Percentiles rank a stretch among this genome's conserved stretches.
Evolutionary conservation across 345 rosid species (phyloP).

Genomic region (Eutrema yunnanense): DNA sequence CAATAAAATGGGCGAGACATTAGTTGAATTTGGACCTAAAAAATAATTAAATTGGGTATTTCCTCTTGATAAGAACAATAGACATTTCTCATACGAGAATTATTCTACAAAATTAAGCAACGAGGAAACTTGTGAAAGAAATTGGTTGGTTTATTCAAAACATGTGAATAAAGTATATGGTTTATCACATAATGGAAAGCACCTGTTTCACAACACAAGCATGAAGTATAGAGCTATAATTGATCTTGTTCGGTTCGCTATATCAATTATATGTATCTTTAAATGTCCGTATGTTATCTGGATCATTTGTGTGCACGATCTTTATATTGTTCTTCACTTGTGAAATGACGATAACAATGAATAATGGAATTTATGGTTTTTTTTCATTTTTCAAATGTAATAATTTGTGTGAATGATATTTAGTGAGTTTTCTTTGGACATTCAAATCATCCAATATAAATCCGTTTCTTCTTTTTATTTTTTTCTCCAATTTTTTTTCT

Average conservation of each 20-base stretch:
- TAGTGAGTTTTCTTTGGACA: neutral
- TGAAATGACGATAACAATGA: neutral
- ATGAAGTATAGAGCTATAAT: neutral
- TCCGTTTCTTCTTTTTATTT: neutral
- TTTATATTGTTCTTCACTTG: neutral
- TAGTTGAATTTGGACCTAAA: no score
- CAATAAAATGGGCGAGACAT: no score
- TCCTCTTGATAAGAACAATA: no score
- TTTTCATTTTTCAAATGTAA: neutral
- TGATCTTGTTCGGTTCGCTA: neutral
- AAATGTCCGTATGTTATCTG: neutral
- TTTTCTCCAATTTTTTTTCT: neutral
- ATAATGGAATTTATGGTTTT: neutral
- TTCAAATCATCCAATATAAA: neutral
- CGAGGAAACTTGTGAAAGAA: no score
- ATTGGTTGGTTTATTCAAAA: no score
- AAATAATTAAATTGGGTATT: no score
- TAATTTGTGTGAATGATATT: neutral
- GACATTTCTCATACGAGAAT: no score
- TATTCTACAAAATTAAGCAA: no score
- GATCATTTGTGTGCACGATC: neutral
- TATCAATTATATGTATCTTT: neutral
- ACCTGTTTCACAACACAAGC: slow-evolving; percentile 31
- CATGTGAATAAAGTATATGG: no score
- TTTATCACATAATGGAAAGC: slow-evolving; percentile 80